Evolutionary conservation across 1,139 yeast species (phyloP).

Genomic region (Hansenula anomala): DNA sequence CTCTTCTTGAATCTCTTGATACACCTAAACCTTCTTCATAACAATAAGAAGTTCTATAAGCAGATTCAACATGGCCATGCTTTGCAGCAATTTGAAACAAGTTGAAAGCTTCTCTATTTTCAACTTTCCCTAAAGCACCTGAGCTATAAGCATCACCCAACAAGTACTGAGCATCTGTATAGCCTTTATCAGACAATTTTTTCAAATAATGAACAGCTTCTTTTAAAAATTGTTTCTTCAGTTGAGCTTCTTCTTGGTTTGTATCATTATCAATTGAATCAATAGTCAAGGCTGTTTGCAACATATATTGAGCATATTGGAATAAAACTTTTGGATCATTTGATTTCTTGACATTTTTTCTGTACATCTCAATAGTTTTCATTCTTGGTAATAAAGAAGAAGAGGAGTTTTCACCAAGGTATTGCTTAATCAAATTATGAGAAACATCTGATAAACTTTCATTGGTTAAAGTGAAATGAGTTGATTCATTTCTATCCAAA

Average conservation of each 20-base stretch:
- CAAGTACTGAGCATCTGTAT: conserved; percentile 85
- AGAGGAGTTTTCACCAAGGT: conserved; percentile 45
- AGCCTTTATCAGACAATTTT: conserved; percentile 75
- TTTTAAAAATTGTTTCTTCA: conserved; percentile 49
- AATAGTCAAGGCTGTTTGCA: conserved; percentile 73
- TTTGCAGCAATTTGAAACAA: conserved; percentile 89
- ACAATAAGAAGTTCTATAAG: conserved; percentile 87
- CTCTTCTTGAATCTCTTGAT: conserved; percentile 81
- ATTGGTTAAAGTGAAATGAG: conserved; percentile 32
- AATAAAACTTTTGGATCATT: conserved; percentile 83
- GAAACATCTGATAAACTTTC: conserved; percentile 34
- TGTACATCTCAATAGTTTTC: conserved; percentile 82
- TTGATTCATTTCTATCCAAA: conserved; percentile 26
- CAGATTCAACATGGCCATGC: conserved; percentile 87
- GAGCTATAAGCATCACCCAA: conserved; percentile 85
- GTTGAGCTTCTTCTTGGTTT: conserved; percentile 14
- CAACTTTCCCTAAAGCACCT: conserved; percentile 83
- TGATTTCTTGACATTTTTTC: conserved; percentile 78
- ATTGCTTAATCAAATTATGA: conserved; percentile 36
- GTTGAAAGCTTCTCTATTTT: conserved; percentile 67
- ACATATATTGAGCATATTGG: conserved; percentile 88
- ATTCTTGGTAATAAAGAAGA: conserved; percentile 64
- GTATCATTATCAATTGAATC: conserved; percentile 25
- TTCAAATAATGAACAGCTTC: conserved; percentile 74
- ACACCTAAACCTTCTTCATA: conserved; percentile 94